Conservation (phyloP, 2,329 filamentous ascomycete species). For the Helotiales sp. region DNA sequence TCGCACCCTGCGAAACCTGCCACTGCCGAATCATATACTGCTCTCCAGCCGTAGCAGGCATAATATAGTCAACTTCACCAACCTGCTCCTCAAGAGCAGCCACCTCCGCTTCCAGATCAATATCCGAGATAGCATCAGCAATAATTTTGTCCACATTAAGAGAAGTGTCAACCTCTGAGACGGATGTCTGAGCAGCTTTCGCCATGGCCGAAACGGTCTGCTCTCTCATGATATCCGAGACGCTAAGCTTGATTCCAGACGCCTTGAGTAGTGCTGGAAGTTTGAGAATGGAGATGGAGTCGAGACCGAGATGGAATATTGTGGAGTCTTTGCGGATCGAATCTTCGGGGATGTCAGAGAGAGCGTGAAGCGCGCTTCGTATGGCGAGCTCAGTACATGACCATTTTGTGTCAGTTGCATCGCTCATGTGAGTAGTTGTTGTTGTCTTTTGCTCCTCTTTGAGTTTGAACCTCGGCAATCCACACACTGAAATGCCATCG, state of each 20-base stretch:
- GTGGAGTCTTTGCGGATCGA: slow-evolving; percentile 66
- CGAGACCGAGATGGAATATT: slow-evolving; percentile 84
- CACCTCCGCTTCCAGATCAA: slow-evolving; percentile 50
- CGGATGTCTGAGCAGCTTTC: slow-evolving; percentile 35
- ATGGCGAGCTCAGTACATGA: slow-evolving; percentile 45
- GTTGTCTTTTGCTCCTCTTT: background rate
- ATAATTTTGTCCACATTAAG: slow-evolving; percentile 52
- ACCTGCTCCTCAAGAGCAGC: slow-evolving; percentile 47
- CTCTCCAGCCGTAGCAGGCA: slow-evolving; percentile 80
- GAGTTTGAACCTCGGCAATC: slow-evolving; percentile 54
- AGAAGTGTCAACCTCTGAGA: slow-evolving; percentile 38
- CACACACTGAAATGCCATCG: slow-evolving; percentile 66
- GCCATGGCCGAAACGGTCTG: slow-evolving; percentile 70
- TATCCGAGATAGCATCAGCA: slow-evolving; percentile 42
- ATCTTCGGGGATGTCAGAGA: slow-evolving; percentile 64
- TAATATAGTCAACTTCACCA: slow-evolving; percentile 52
- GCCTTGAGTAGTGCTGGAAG: slow-evolving; percentile 73
- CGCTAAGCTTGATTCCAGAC: slow-evolving; percentile 63
- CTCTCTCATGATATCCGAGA: slow-evolving; percentile 73
- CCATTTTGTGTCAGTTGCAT: slow-evolving; percentile 41
- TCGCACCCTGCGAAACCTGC: slow-evolving; percentile 66
- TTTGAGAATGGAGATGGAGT: slow-evolving; percentile 92
- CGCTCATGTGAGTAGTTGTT: background rate
- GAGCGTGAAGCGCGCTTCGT: slow-evolving; percentile 54
- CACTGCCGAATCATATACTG: slow-evolving; percentile 80